Base-by-base conservation (phyloP, 2,329 filamentous ascomycete genomes). In the Alternaria triticina region DNA sequence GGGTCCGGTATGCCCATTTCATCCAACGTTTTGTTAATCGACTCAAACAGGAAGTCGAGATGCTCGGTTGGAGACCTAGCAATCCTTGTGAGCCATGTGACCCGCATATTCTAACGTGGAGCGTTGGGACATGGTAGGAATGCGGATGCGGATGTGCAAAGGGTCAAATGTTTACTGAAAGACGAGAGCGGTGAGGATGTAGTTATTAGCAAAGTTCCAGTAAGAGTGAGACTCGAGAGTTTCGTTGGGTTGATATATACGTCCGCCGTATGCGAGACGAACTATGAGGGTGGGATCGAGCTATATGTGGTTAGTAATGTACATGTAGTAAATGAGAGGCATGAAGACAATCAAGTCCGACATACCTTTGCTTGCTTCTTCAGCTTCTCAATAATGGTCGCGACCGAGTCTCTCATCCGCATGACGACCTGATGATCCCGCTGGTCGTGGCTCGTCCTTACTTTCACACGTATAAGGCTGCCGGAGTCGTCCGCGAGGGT, bases 241-340 rank as follows among this genome's bases (percentile, higher is more conserved):
- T 20, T 87, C 77, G 57, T 85, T 85, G 67, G 95, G 92, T 68
- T 89, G 89, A 49, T 97, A 85, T 54, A 94, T 87, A 76, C 89
- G 93, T 69, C 94, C 94, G 79, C 96, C 86, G 77, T 97, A 96
- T 20, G 89, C 90, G 62, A 97, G 86, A 57, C 88, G 88, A 54
- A 97, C 83, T 51, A 84, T 86, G 65, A 87, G 88, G 47, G 82
- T 83, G 8, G 83, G 76, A 2, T 85, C 79, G 30, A 94, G 82
- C 90, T 68, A 46, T 11, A n/a, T 6, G 22, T 10, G 15, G 55
- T 70, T 20, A 74, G 65, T 51, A 30, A 33, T 23, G 28, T 45
- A 33, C 46, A 23, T 44, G 12, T 12, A 25, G 12, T 13, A 17
- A 20, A 28, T 50, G n/a, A 2, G n/a, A 45, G 4, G 36, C 22